Percentiles rank a stretch among this genome's conserved stretches.
Conservation (phyloP, 805 yeast genomes). For the Brettanomyces sp. region DNA sequence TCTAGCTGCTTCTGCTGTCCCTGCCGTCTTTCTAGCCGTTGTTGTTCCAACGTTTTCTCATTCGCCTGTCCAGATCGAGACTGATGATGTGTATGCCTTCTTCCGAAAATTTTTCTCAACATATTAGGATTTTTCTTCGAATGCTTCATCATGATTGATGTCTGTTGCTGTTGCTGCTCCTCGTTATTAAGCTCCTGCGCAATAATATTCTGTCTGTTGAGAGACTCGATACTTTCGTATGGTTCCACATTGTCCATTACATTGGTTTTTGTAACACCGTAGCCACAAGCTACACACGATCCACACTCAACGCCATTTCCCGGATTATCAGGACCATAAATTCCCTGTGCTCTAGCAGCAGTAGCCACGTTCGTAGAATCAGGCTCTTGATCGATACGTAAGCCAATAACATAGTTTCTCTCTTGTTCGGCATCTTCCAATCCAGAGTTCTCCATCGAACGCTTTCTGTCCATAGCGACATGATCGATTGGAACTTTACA, state of each 20-base stretch:
- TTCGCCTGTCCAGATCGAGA: neutral
- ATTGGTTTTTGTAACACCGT: slow-evolving; percentile 8
- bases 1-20: slow-evolving; percentile 2
- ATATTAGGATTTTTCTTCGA: slow-evolving; percentile 5
- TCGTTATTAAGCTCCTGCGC: slow-evolving; percentile 1
- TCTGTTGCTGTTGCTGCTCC: neutral
- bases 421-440: slow-evolving; percentile 19
- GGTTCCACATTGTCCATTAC: neutral
- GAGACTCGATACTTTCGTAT: neutral
- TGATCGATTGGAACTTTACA: slow-evolving; percentile 29
- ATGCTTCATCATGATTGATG: neutral
- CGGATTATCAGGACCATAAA: neutral
- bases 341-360: slow-evolving; percentile 1
- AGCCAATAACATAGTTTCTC: slow-evolving; percentile 20
- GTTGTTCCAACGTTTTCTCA: neutral
- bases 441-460: slow-evolving; percentile 20
- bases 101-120: slow-evolving; percentile 9
- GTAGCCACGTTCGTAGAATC: slow-evolving; percentile 5
- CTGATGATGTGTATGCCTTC: slow-evolving; percentile 5
- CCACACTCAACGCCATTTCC: slow-evolving; percentile 16
- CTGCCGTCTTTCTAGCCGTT: slow-evolving; percentile 3
- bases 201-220: neutral
- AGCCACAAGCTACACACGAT: slow-evolving; percentile 20
- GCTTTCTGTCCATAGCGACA: slow-evolving; percentile 20
- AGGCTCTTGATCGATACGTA: slow-evolving; percentile 7